Base-by-base conservation (phyloP, 805 yeast genomes). In the Metschnikowia hibisci region DNA sequence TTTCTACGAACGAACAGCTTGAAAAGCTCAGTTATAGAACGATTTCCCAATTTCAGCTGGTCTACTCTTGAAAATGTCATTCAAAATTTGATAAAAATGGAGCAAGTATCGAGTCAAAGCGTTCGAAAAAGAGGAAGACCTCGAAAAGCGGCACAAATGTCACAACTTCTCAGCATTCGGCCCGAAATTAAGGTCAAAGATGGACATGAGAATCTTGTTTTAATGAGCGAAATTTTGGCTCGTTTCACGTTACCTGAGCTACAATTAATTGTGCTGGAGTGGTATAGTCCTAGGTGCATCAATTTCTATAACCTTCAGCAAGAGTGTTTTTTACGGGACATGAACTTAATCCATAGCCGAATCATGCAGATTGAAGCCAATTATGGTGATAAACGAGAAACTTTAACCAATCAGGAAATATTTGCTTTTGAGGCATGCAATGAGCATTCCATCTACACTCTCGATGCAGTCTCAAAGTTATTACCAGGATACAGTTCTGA, bases 211-310 rank as follows among this genome's bases (percentile, higher is more conserved):
- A 8, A n/a, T 7, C 8, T 3, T 12, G 23, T 20, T 6, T 20
- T 8, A 20, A 20, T 20, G 8, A 20, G 23, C 23, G 23, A 20
- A 20, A 20, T 20, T 20, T 6, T n/a, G 8, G 31, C 13, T 3
- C 33, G 34, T 23, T 39, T 52, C 23, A 50, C 56, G 12, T 31
- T 37, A 34, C 51, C 53, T 0, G 56, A 52, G 32, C 40, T 50
- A 13, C 42, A 43, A 20, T 40, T 52, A 33, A 39, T 52, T n/a
- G 47, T 52, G n/a, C 45, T 36, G 42, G 50, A 48, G 35, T 52
- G 56, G 56, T 39, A 45, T 38, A 42, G 41, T 14, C 32, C 39
- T 1, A 37, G 46, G 3, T 44, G 43, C 3, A 44, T 51, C 29
- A 47, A 52, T 31, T 41, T 46, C 30, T 38, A 32, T 32, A 30